Evolutionary conservation across 495 filamentous ascomycete species (phyloP), one percentile per base, ranked within the genome.

Genomic region (Aspergillus panamensis): DNA sequence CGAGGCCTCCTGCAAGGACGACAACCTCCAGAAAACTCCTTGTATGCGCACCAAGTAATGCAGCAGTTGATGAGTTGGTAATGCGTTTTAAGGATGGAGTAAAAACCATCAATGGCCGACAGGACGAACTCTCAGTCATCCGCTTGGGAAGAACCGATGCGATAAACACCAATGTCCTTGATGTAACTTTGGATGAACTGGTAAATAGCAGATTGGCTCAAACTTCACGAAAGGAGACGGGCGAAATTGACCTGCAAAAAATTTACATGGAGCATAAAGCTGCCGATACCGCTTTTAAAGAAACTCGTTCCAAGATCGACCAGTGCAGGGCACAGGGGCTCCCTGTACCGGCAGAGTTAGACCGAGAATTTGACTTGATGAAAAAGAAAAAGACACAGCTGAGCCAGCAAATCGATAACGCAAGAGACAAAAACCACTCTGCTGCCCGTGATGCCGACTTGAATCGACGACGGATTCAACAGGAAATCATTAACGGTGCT

Each of bases 21-120:
- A 68, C 65, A 3, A 65, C 68, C n/a, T 70, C 77, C 25, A 96
- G 92, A 73, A 98, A 97, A 68, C 79, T 98, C 20, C 81, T 98
- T 32, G 87, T 98, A 20, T 98, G 94, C 63, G 94, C 94, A 21
- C 94, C 94, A 21, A 96, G 91, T 79, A 98, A 98, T 69, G 94
- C 94, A 5, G 94, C 94, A 21, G 94, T 97, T 2, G 94, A 98
- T 68, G 94, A 98, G 70, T 72, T 98, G 52, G 94, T 98, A 13
- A 84, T 97, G 70, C 85, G 94, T 72, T 84, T 98, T 63, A 97
- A 94, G 73, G 76, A 86, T 48, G 94, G 94, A 3, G 81, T 97
- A 45, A 96, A 87, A 65, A 92, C 89, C 0, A 74, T 82, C 51
- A 82, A 82, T 42, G 95, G 95, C 0, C 77, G 83, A 13, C 68